Evolutionary conservation across 345 rosid species (phyloP).

Genomic region (Excoecaria cochinchinensis): DNA sequence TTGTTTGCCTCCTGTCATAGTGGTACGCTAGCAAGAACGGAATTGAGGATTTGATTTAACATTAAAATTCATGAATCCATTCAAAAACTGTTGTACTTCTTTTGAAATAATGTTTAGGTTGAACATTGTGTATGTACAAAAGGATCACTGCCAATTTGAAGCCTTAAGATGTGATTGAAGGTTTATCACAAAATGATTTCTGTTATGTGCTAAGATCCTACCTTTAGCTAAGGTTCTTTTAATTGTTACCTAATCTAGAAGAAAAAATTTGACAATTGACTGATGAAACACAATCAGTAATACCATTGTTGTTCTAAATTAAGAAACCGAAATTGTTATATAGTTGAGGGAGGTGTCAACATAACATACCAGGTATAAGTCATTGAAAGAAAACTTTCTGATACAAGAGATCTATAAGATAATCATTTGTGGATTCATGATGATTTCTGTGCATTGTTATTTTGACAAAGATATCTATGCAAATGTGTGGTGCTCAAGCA

Average conservation of each 20-base stretch:
- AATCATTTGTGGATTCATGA: not conserved
- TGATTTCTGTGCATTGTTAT: not conserved
- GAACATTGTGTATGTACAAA: not conserved
- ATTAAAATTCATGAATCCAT: conserved; percentile 2
- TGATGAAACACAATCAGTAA: not conserved
- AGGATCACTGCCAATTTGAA: no score
- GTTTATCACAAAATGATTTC: not conserved
- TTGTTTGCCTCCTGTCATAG: not conserved
- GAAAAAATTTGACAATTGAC: not conserved
- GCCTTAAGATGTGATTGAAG: no score
- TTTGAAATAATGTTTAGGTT: not conserved
- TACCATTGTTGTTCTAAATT: not conserved
- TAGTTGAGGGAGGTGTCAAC: not conserved
- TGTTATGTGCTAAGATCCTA: not conserved
- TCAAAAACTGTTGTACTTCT: not conserved
- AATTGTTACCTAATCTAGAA: not conserved
- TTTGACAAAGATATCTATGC: not conserved
- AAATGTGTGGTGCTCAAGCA: not conserved
- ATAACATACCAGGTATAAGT: not conserved
- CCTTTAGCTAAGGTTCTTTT: not conserved
- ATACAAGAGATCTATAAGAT: not conserved
- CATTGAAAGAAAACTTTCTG: not conserved
- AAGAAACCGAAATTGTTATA: not conserved
- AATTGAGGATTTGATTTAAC: not conserved
- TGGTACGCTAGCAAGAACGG: not conserved